Conservation (phyloP, 2,329 filamentous ascomycete species). For the Alternaria triticimaculans region DNA sequence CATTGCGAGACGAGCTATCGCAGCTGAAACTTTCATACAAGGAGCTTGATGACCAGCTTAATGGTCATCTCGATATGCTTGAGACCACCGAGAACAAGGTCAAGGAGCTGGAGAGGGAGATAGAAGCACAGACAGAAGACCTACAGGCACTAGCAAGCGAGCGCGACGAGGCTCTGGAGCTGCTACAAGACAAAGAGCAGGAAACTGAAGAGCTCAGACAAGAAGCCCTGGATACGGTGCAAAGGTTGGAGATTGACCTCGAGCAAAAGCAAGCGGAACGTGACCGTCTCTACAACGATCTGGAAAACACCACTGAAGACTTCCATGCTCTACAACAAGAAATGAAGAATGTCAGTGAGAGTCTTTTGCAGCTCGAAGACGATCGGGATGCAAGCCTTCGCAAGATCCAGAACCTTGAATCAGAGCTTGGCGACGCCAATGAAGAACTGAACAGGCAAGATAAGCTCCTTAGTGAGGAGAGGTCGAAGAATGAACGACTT, state of each 20-base stretch:
- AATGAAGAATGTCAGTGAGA: slow-evolving; percentile 90
- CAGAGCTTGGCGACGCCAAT: slow-evolving; percentile 82
- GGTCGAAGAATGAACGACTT: slow-evolving; percentile 85
- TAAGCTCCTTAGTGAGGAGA: slow-evolving; percentile 80
- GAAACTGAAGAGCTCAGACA: slow-evolving; percentile 60
- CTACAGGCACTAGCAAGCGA: slow-evolving; percentile 79
- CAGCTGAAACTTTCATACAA: slow-evolving; percentile 88
- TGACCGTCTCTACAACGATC: slow-evolving; percentile 71
- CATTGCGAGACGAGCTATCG: slow-evolving; percentile 85
- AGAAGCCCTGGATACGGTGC: slow-evolving; percentile 66
- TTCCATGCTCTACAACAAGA: slow-evolving; percentile 91
- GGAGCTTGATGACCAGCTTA: slow-evolving; percentile 81
- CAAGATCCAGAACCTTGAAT: slow-evolving; percentile 81
- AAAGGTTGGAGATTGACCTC: slow-evolving; percentile 66
- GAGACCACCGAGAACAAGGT: slow-evolving; percentile 66
- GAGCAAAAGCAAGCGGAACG: slow-evolving; percentile 76
- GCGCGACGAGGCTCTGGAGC: slow-evolving; percentile 81
- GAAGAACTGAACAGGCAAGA: slow-evolving; percentile 87
- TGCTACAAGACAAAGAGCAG: slow-evolving; percentile 69
- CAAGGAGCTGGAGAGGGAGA: slow-evolving; percentile 78
- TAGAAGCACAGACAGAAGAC: slow-evolving; percentile 80
- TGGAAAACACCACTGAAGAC: slow-evolving; percentile 81
- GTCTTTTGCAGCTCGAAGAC: slow-evolving; percentile 85
- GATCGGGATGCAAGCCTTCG: slow-evolving; percentile 80
- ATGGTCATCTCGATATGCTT: slow-evolving; percentile 80